Evolutionary conservation across 495 filamentous ascomycete genomes (phyloP).

Genomic region (Darksidea phi): DNA sequence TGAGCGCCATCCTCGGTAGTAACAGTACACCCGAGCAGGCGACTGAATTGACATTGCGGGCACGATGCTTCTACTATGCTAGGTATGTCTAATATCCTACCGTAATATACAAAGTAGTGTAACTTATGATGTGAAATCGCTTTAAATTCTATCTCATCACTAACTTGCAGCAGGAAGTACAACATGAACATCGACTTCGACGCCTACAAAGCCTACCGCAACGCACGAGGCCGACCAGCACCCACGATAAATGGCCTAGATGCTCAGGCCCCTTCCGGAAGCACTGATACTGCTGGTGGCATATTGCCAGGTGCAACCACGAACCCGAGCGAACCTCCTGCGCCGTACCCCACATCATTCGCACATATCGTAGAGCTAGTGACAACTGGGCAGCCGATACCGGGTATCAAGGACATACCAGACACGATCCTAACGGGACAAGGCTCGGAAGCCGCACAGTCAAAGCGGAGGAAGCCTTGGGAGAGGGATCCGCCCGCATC

Average conservation of each 20-base stretch:
- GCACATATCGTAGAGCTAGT: slow-evolving; percentile 87
- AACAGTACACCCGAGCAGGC: slow-evolving; percentile 47
- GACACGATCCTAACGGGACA: slow-evolving; percentile 71
- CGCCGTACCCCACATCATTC: slow-evolving; percentile 80
- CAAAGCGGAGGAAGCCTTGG: slow-evolving; percentile 75
- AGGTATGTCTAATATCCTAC: slow-evolving; percentile 19
- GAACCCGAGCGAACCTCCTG: slow-evolving; percentile 24
- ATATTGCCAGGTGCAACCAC: slow-evolving; percentile 17
- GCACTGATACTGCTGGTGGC: neutral
- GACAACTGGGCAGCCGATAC: slow-evolving; percentile 76
- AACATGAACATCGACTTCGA: slow-evolving; percentile 44
- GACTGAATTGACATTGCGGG: slow-evolving; percentile 47
- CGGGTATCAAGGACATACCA: slow-evolving; percentile 87
- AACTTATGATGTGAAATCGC: no score
- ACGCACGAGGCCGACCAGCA: neutral
- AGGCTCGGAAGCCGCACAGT: slow-evolving; percentile 52
- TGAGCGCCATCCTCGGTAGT: slow-evolving; percentile 48
- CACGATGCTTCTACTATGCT: slow-evolving; percentile 51
- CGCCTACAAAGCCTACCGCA: slow-evolving; percentile 44
- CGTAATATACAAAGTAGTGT: no score
- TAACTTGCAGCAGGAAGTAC: slow-evolving; percentile 39
- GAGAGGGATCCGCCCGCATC: slow-evolving; percentile 50
- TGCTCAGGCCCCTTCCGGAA: neutral
- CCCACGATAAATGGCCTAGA: slow-evolving; percentile 1
- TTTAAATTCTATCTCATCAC: no score